Evolutionary conservation across 2,329 filamentous ascomycete genomes (phyloP).

Genomic region (Trichoderma oligosporum): DNA sequence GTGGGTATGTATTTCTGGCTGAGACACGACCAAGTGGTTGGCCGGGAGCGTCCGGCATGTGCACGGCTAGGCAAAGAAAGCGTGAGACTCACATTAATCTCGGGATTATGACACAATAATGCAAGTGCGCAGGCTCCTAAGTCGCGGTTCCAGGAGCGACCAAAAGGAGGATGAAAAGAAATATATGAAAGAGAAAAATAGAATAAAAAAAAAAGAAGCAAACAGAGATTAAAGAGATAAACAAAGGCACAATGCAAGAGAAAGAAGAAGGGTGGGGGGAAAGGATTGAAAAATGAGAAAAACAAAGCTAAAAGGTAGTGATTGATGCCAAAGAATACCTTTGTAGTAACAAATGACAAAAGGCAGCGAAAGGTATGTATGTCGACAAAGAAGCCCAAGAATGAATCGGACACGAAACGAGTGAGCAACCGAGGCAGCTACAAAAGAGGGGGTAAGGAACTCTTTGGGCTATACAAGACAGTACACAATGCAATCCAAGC

Average conservation of each 20-base stretch:
- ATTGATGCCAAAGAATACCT: constrained; percentile 8
- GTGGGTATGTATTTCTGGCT: constrained; percentile 8
- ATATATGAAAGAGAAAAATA: neutral
- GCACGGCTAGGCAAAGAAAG: constrained; percentile 29
- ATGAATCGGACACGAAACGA: constrained; percentile 12
- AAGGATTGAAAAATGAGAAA: neutral
- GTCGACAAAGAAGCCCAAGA: constrained; percentile 2
- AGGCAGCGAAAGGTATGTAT: constrained; percentile 2
- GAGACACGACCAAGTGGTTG: constrained; percentile 30
- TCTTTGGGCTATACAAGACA: constrained; percentile 11
- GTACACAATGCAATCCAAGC: constrained; percentile 2
- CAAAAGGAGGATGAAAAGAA: too few relatives aligned
- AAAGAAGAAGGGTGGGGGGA: neutral
- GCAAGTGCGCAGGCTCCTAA: constrained; percentile 1
- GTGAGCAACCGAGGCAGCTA: constrained; percentile 17
- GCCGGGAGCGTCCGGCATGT: constrained; percentile 30
- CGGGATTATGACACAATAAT: constrained; percentile 20
- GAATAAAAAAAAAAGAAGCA: neutral
- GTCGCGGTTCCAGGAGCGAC: neutral
- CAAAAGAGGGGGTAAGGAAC: constrained; percentile 14
- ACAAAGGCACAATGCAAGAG: neutral
- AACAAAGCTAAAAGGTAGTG: neutral
- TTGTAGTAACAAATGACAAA: neutral
- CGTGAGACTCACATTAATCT: constrained; percentile 38
- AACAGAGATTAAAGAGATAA: constrained; percentile 8